Evolutionary conservation across 805 yeast species (phyloP), one percentile per base, ranked within the genome.

Genomic region (Nakazawaea holstii): DNA sequence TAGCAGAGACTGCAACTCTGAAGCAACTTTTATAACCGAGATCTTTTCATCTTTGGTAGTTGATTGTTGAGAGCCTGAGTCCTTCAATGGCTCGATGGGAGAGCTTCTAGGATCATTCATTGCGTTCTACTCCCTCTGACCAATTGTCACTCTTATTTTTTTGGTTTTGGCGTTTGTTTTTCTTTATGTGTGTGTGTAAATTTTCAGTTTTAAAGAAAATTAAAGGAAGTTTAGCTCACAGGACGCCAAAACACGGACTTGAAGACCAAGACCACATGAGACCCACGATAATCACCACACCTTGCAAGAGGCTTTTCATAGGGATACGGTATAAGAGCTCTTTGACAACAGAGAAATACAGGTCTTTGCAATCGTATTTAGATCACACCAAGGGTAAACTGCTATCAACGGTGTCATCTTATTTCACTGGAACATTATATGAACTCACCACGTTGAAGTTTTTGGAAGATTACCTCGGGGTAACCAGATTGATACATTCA

Each of bases 381-480:
- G 51, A 55, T 2, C 62, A 70, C 39, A 62, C 67, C 10, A 55
- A 51, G 32, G 42, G 58, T n/a, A 57, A 62, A 28, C 68, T 59
- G 41, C 59, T 73, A n/a, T 65, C 68, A 35, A 72, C 79, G 14
- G 70, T 48, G 5, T 68, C 80, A 0, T 66, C 79, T 0, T 82
- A 69, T 2, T 78, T 77, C 55, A 61, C 64, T 42, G 87, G 87
- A 3, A 77, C 82, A 0, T 52, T 79, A 31, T 80, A 79, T 53
- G 87, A 80, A 52, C 59, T 77, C 15, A 57, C 69, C 2, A 66
- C 73, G 27, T 65, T 71, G 51, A 62, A 64, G 5, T 62, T 68
- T 32, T 59, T 80, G 4, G 64, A 67, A 48, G 42, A 60, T 1
- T 53, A 59, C n/a, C 64, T 78, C 26, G 59, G 67, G 15, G 65